These are phyloP conservation scores for Dactylellina drechsleri DNA, from an alignment of 2,329 filamentous ascomycete genomes.

Conservation along the genomic window DNA sequence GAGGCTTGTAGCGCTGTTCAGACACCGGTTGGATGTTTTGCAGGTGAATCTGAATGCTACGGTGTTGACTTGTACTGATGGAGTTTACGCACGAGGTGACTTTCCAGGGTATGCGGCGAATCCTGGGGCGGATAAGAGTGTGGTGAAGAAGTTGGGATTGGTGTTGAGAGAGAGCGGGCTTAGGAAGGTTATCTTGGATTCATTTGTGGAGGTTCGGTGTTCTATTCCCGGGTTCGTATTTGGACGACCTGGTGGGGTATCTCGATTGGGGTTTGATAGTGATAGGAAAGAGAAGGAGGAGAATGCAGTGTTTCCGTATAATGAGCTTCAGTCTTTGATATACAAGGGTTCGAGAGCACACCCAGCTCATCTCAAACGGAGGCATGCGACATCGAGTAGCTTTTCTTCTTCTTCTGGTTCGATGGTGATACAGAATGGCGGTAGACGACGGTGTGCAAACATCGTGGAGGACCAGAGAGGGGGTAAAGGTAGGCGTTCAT, in stretches of 20 bases:
- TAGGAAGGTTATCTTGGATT: slow-evolving; percentile 30
- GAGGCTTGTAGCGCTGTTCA: slow-evolving; percentile 11
- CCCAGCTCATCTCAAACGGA: neutral
- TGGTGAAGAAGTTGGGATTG: slow-evolving; percentile 27
- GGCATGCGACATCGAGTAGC: neutral
- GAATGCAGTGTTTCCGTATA: neutral
- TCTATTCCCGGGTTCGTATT: slow-evolving; percentile 34
- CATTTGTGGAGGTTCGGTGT: slow-evolving; percentile 31
- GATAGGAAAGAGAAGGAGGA: neutral
- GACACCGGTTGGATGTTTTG: slow-evolving; percentile 29
- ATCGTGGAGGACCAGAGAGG: slow-evolving; percentile 24
- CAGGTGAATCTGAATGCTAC: slow-evolving; percentile 31
- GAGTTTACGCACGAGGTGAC: slow-evolving; percentile 32
- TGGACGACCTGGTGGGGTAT: neutral
- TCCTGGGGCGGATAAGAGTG: slow-evolving; percentile 9
- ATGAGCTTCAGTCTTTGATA: slow-evolving; percentile 17
- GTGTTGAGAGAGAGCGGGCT: slow-evolving; percentile 32
- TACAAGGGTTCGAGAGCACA: too few species aligned
- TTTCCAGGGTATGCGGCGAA: slow-evolving; percentile 35
- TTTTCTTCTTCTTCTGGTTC: too few species aligned
- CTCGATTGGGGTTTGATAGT: neutral
- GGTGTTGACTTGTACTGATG: slow-evolving; percentile 37
- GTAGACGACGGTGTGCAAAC: slow-evolving; percentile 17
- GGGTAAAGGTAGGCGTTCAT: slow-evolving; percentile 9
- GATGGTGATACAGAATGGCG: neutral